phyloP scores from a whole-genome alignment of 2,329 filamentous ascomycete species.

The Emmonsia crescens region DNA sequence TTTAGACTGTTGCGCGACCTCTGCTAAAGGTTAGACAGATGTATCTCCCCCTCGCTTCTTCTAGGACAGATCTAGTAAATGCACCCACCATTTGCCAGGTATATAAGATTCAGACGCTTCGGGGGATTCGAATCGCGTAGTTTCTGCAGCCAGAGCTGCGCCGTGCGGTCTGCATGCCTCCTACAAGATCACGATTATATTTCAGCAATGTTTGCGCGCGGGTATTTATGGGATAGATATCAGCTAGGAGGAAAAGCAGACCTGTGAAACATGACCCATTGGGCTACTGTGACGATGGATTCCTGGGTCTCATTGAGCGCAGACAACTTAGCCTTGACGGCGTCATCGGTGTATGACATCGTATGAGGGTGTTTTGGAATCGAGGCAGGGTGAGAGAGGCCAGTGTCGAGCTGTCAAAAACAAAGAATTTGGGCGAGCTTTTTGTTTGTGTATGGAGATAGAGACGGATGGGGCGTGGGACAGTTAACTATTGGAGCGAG shows the following conservation, averaged over 20 bases:
- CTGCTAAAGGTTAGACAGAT: constrained; percentile 35
- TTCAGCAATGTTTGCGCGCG: constrained; percentile 11
- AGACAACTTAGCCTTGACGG: constrained; percentile 86
- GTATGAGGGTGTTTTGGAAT: constrained; percentile 10
- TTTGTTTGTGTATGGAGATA: not conserved
- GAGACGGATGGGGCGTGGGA: not conserved
- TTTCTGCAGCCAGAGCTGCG: constrained; percentile 80
- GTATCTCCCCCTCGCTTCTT: not conserved
- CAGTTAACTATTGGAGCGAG: no score
- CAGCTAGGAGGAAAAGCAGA: constrained; percentile 36
- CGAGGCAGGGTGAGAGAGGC: not conserved
- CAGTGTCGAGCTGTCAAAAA: not conserved
- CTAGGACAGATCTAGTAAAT: not conserved
- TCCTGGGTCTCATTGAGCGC: constrained; percentile 96
- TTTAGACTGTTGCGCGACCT: constrained; percentile 93
- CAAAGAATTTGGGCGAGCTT: not conserved
- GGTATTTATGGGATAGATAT: not conserved
- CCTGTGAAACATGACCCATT: constrained; percentile 99
- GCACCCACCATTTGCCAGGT: constrained; percentile 78
- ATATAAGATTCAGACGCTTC: constrained; percentile 82
- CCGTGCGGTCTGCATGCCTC: constrained; percentile 83
- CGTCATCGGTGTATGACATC: constrained; percentile 95
- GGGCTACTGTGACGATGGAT: constrained; percentile 87
- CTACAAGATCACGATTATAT: constrained; percentile 37
- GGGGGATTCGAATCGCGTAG: constrained; percentile 76